Base-by-base conservation (phyloP, 2,329 filamentous ascomycete species). In the Byssoonygena ceratinophila region DNA sequence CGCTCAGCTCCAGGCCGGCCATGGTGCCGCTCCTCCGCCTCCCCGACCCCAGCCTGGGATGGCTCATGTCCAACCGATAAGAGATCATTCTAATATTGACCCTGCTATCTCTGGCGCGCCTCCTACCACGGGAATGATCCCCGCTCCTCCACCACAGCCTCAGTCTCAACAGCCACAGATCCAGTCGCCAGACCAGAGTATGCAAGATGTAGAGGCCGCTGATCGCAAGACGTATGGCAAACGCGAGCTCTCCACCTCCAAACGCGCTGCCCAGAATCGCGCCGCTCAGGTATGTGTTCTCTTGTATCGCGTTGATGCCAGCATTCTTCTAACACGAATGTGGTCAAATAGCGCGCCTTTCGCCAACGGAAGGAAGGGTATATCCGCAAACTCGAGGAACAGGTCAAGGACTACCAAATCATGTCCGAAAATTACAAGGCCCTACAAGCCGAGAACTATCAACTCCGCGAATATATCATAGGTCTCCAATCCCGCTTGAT, bases 331-430 rank as follows among this genome's bases (percentile, higher is more conserved):
- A 18, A 25, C 11, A 6, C 32, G 32, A 23, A 37, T 53, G 18
- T 46, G 37, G 25, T 39, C 37, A 1, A 39, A 59, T 62, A 98
- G 91, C 82, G 92, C 67, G 92, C 92, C 39, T 98, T 98, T 71
- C 87, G 92, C 39, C 90, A 97, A 72, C 85, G 92, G 57, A 98
- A 98, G 68, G 92, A 98, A 71, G 87, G 87, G 43, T 96, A 98
- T 68, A 98, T 98, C 69, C 94, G 94, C 74, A 94, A 94, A 68
- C 79, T 98, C 5, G 92, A 98, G 70, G 85, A 92, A 65, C 87
- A 97, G 66, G 88, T 96, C 48, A 83, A 87, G 62, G 87, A 92
- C 27, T 86, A 82, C 59, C 78, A 81, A 60, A 77, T 81, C 16
- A 80, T 95, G 69, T 85, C 89, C 59, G 79, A 85, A 57, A 81